Evolutionary conservation across 805 yeast species (phyloP).

Genomic region (Monosporozyma siamensis): DNA sequence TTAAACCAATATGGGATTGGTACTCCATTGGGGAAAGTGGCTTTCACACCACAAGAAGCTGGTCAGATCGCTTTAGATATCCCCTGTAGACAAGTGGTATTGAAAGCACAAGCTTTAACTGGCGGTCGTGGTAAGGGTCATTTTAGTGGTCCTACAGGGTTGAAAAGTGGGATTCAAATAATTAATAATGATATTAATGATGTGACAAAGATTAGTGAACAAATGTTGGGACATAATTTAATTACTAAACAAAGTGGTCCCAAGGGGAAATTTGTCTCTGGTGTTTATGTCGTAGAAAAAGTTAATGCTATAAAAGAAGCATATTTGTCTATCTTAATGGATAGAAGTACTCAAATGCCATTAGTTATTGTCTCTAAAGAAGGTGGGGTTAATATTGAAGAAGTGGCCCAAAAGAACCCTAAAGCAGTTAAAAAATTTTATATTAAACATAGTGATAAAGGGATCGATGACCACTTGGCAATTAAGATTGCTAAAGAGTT

Average conservation of each 20-base stretch:
- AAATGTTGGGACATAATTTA: conserved; percentile 87
- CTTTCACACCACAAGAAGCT: conserved; percentile 84
- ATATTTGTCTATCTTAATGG: conserved; percentile 88
- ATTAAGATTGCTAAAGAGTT: conserved; percentile 64
- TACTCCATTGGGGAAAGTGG: conserved; percentile 86
- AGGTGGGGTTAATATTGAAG: conserved; percentile 99
- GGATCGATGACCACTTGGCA: conserved; percentile 74
- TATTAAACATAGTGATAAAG: conserved; percentile 56
- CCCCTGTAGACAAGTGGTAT: conserved; percentile 62
- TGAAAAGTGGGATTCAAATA: conserved; percentile 92
- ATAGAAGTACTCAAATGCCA: conserved; percentile 84
- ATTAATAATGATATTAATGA: conserved; percentile 58
- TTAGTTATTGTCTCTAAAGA: conserved; percentile 91
- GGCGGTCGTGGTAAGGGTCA: conserved; percentile 99
- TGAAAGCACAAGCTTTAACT: conserved; percentile 97
- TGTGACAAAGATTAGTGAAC: conserved; percentile 74
- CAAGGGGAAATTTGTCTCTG: conserved; percentile 93
- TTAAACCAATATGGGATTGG: conserved; percentile 77
- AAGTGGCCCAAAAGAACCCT: conserved; percentile 89
- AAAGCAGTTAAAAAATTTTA: conserved; percentile 83
- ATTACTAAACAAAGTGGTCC: conserved; percentile 98
- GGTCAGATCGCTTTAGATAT: conserved; percentile 69
- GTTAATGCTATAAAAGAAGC: conserved; percentile 92
- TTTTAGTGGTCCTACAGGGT: conserved; percentile 68
- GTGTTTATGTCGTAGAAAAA: conserved; percentile 92